Base-by-base conservation (phyloP, 2,329 filamentous ascomycete genomes). In the Thielaviopsis euricoi region DNA sequence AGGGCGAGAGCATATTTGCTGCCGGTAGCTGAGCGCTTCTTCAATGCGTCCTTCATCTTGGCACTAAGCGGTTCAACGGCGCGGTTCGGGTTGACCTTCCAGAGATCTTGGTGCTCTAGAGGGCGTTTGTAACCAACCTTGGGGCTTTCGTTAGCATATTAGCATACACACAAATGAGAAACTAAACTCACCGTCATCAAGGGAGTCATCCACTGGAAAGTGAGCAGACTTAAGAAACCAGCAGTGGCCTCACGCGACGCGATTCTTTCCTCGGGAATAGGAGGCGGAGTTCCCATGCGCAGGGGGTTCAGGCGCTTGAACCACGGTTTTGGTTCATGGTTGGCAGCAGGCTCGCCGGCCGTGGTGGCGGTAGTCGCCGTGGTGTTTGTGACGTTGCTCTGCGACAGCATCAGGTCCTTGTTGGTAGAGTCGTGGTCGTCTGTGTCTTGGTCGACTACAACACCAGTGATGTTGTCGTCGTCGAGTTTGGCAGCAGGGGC, bases 161-260 rank as follows among this genome's bases (percentile, higher is more conserved):
- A 58, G 29, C 61, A 25, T 19, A n/a, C 6, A n/a, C 19, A n/a
- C 19, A 46, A 49, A 43, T 19, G 40, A 48, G 1, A 37, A 54
- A 6, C 12, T 26, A 6, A 23, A 73, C 79, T 71, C 69, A 85
- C 84, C 62, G 71, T 76, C 90, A 97, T 97, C 58, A 97, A 67
- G 1, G 88, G 84, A 0, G 82, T 82, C 77, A 96, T 91, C 91
- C 91, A 97, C 68, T 89, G 81, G 67, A 95, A 97, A 3, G 85
- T 85, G 22, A 95, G 68, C 58, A 76, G 68, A 71, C 87, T 95
- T 62, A 93, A 78, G 65, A 89, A 84, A 1, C 78, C 73, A 5
- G 90, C 90, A 3, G 73, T 76, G 67, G 88, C 76, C 71, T 96
- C 90, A 61, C 78, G 79, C 6, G 81, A 89, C 0, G 75, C 68